Conservation (phyloP, 2,329 filamentous ascomycete species). For the Botrytis paeoniae region DNA sequence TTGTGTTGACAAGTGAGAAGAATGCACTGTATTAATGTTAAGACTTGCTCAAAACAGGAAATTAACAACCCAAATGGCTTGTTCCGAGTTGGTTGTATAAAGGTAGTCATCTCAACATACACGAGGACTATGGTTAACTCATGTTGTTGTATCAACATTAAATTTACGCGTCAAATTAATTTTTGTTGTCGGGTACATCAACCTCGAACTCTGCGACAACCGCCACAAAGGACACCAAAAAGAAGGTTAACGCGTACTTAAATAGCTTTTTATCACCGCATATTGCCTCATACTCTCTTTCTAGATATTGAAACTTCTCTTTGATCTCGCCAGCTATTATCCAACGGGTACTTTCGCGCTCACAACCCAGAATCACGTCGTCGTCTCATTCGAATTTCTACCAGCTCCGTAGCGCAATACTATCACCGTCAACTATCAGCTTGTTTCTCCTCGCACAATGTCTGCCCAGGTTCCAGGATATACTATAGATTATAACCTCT, state of each 20-base stretch:
- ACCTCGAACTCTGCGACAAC: background rate
- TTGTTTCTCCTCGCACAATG: background rate
- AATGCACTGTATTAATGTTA: background rate
- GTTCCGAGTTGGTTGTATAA: background rate
- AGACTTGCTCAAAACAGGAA: background rate
- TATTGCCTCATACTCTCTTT: background rate
- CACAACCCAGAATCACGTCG: background rate
- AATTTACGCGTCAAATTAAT: background rate
- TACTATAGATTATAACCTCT: background rate
- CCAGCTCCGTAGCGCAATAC: background rate
- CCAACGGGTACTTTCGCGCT: background rate
- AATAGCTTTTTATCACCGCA: background rate
- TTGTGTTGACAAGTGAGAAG: background rate
- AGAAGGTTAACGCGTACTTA: too few relatives aligned
- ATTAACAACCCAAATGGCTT: background rate
- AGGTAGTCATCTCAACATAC: background rate
- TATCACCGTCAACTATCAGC: background rate
- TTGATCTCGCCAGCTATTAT: background rate
- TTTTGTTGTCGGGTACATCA: background rate
- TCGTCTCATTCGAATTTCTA: background rate
- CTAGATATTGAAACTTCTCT: background rate
- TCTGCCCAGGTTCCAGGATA: background rate
- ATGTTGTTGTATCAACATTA: background rate
- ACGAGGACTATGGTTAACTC: background rate
- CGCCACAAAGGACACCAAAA: background rate